These are phyloP conservation scores for Alternaria hordeiaustralica DNA, from an alignment of 2,329 filamentous ascomycete species.

Conservation along the genomic window DNA sequence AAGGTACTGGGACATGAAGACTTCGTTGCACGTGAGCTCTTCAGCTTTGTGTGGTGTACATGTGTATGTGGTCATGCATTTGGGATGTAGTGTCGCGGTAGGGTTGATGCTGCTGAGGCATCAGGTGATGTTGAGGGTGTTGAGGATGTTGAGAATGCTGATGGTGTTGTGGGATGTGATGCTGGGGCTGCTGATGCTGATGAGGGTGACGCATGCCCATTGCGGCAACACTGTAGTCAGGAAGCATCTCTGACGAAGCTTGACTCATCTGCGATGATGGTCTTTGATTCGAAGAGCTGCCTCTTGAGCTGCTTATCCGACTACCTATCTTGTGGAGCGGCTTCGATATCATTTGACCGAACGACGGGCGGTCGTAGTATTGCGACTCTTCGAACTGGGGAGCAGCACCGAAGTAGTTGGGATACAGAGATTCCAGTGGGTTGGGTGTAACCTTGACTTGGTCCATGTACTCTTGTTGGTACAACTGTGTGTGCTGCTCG, in stretches of 20 bases:
- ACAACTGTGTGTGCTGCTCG: slow-evolving; percentile 26
- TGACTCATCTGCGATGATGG: slow-evolving; percentile 33
- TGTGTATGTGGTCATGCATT: slow-evolving; percentile 33
- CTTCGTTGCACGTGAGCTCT: slow-evolving; percentile 5
- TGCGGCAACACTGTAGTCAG: slow-evolving; percentile 28
- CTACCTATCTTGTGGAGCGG: slow-evolving; percentile 43
- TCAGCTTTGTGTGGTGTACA: slow-evolving; percentile 30
- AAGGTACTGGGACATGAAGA: not conserved
- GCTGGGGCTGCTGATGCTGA: slow-evolving; percentile 22
- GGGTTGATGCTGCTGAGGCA: slow-evolving; percentile 25
- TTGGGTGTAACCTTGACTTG: slow-evolving; percentile 36
- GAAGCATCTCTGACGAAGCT: slow-evolving; percentile 24
- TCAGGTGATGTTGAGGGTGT: slow-evolving; percentile 32
- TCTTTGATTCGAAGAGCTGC: slow-evolving; percentile 30
- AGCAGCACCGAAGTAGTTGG: slow-evolving; percentile 45
- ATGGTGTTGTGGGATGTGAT: slow-evolving; percentile 22
- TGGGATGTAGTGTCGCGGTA: slow-evolving; percentile 25
- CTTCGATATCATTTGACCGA: slow-evolving; percentile 45
- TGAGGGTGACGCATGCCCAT: slow-evolving; percentile 31
- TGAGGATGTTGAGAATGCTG: slow-evolving; percentile 12
- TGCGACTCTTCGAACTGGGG: slow-evolving; percentile 46
- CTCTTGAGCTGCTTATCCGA: slow-evolving; percentile 33
- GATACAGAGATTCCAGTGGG: slow-evolving; percentile 41
- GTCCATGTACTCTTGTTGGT: slow-evolving; percentile 35
- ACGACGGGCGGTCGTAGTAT: slow-evolving; percentile 45